Percentiles rank a stretch among this genome's conserved stretches.
phyloP scores from a whole-genome alignment of 1,139 yeast genomes.

The Taphrina communis region DNA sequence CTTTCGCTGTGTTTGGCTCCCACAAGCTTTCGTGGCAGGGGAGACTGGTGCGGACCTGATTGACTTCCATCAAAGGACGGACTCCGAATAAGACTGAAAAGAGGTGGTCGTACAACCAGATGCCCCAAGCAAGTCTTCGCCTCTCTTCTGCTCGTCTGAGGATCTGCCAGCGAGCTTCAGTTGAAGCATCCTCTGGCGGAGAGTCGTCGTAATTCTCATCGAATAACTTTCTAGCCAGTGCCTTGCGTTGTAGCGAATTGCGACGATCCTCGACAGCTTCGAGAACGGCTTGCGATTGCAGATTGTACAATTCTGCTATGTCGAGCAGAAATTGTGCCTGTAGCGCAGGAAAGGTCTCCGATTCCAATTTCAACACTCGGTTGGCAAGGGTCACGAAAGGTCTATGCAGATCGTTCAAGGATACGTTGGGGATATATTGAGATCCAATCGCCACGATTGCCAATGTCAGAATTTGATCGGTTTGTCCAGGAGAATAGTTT shows the following conservation, averaged over 20 bases:
- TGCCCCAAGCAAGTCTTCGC: slow-evolving; percentile 36
- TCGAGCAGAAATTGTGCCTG: slow-evolving; percentile 37
- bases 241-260: slow-evolving; percentile 22
- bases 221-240: slow-evolving; percentile 22
- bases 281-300: slow-evolving; percentile 22
- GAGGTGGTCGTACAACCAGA: slow-evolving; percentile 28
- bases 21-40: slow-evolving; percentile 33
- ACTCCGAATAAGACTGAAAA: slow-evolving; percentile 31
- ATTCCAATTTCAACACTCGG: slow-evolving; percentile 27
- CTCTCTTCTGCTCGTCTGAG: slow-evolving; percentile 37
- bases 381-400: slow-evolving; percentile 24
- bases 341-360: slow-evolving; percentile 28
- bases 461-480: slow-evolving; percentile 19
- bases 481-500: slow-evolving; percentile 27
- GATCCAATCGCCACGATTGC: slow-evolving; percentile 36
- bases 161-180: slow-evolving; percentile 39
- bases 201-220: slow-evolving; percentile 37
- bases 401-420: slow-evolving; percentile 12
- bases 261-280: slow-evolving; percentile 36
- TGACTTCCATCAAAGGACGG: slow-evolving; percentile 25
- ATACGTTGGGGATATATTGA: slow-evolving; percentile 16
- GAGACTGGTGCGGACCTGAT: slow-evolving; percentile 23
- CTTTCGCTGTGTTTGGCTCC: slow-evolving; percentile 35
- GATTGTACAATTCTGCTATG: slow-evolving; percentile 30
- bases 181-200: slow-evolving; percentile 31